Base-by-base conservation (phyloP, 202 grass and related monocot species). In the Schoenoplectus triqueter region DNA sequence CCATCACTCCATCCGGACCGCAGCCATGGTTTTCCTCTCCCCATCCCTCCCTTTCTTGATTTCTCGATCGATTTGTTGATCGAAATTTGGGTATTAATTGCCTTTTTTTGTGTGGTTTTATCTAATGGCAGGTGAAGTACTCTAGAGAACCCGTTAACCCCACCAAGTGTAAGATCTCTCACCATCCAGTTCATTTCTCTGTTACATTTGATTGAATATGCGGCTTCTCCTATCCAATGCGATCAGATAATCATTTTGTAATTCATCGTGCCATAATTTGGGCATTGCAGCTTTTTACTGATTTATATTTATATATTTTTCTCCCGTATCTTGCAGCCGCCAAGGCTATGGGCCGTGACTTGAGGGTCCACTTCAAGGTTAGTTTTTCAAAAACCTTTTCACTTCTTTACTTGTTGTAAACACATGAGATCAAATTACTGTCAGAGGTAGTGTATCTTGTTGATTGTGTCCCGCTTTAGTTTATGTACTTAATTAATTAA, bases 311-410 rank as follows among this genome's bases (percentile, higher is more conserved):
- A 31, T 73, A 3, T 52, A 2, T 20, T 4, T 82, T 31, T 31
- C 31, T 31, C 31, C 31, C 31, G 31, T 60, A 60, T 82, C 5
- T 84, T 68, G 84, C 86, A 89, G 86, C 87, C 59, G 73, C 85
- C 42, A 97, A 97, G 92, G 90, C 94, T 62, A 91, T 92, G 89
- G 88, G 94, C 39, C 91, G 83, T 52, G 94, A 97, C 88, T 88
- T 92, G 75, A 92, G 94, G 79, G 92, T 94, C 66, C 94, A 97
- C 83, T 97, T 94, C 84, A 97, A 94, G 92, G 91, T 97, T 19
- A 44, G 56, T 83, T 88, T 78, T 57, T 22, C 10, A 21, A 47
- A 51, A 78, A 51, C 17, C 14, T 39, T 64, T 10, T 61, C 44
- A 31, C 6, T 70, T 4, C 70, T 56, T 60, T n/a, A 15, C 65